Base-by-base conservation (phyloP, 2,329 filamentous ascomycete species). In the Scleromitrula shiraiana region DNA sequence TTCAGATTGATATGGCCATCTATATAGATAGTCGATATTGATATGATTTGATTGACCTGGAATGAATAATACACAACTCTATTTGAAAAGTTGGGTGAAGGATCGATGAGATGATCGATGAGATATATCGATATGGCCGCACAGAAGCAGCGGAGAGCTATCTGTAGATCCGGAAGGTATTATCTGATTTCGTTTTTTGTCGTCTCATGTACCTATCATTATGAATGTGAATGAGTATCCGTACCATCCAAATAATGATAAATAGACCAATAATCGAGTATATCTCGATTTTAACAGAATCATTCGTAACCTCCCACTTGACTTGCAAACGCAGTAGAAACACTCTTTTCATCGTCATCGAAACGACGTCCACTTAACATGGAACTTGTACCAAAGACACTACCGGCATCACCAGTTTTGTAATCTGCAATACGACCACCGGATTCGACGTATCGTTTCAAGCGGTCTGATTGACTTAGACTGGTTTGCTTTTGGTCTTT, bases 271-370 rank as follows among this genome's bases (percentile, higher is more conserved):
- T n/a, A n/a, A n/a, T n/a, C n/a, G n/a, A n/a, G n/a, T n/a, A n/a
- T n/a, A n/a, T n/a, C n/a, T n/a, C n/a, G n/a, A n/a, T n/a, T n/a
- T n/a, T 50, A 20, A 39, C 22, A 40, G 15, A 50, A 65, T 65
- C 63, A 65, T 56, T 65, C 63, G 51, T 64, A 65, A 50, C 62
- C 62, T 51, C 63, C 89, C 57, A 96, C 82, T 68, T 97, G 93
- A 70, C 89, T 96, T 53, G 91, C 90, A 70, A 97, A 98, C 41
- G 90, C 90, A 44, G 93, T 97, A 63, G 88, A 95, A 61, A 97
- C 81, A 68, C 91, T 97, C 69, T 93, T 88, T 62, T 93, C 88
- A 64, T 97, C 93, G 57, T 98, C 93, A 58, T 98, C 93, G 84
- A 80, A 44, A 30, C 63, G 63, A 22, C 62, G 59, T 33, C 59